Evolutionary conservation across 1,139 yeast species (phyloP).

Genomic region (Saccharomycopsis hybrid): DNA sequence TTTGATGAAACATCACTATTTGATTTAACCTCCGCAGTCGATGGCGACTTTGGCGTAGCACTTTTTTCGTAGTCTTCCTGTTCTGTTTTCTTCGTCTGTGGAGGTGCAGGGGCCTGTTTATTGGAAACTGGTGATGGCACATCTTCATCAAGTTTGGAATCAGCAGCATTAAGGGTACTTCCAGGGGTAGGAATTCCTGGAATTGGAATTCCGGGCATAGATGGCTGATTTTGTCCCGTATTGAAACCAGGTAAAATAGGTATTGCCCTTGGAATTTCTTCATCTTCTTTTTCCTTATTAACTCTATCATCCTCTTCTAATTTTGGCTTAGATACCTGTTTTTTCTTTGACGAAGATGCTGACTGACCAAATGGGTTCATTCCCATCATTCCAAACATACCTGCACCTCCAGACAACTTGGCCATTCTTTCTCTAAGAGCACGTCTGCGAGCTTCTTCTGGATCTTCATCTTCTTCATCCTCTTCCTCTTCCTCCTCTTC

Average conservation of each 20-base stretch:
- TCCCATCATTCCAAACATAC: conserved; percentile 80
- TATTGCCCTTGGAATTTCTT: conserved; percentile 6
- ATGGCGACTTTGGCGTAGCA: no score
- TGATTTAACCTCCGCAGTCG: background rate
- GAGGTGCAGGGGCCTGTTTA: no score
- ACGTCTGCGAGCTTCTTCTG: conserved; percentile 74
- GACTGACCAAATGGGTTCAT: conserved; percentile 43
- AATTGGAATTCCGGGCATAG: background rate
- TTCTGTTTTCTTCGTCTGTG: background rate
- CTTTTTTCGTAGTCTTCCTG: background rate
- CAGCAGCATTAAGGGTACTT: background rate
- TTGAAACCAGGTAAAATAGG: conserved; percentile 9
- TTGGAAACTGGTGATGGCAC: no score
- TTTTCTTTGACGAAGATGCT: conserved; percentile 24
- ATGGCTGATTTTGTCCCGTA: background rate
- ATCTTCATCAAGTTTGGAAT: background rate
- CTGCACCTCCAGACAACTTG: conserved; percentile 85
- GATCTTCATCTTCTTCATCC: conserved; percentile 49
- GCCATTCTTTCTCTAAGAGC: conserved; percentile 94
- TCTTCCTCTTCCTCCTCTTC: conserved; percentile 29
- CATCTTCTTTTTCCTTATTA: no score
- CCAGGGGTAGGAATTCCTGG: background rate
- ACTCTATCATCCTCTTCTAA: conserved; percentile 15
- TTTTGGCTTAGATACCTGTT: conserved; percentile 26
- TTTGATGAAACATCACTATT: conserved; percentile 12